These are phyloP conservation scores for Talinum fruticosum DNA, from an alignment of 148 eudicot species.

Conservation along the genomic window DNA sequence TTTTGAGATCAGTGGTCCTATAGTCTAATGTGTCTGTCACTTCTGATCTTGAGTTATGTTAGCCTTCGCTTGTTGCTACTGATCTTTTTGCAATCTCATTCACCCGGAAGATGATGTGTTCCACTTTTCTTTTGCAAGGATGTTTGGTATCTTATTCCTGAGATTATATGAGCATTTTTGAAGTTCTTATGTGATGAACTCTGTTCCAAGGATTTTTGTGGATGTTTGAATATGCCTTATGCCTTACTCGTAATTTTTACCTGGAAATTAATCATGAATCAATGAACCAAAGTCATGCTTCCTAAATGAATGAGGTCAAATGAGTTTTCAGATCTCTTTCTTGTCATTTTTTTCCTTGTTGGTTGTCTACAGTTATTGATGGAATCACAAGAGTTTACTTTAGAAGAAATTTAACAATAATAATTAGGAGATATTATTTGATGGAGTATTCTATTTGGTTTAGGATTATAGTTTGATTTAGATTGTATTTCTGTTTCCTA, in stretches of 20 bases:
- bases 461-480: too few relatives aligned
- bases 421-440: too few relatives aligned
- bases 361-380: too few relatives aligned
- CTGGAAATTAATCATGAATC: background rate
- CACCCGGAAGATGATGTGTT: background rate
- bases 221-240: background rate
- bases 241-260: background rate
- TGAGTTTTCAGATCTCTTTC: too few relatives aligned
- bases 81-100: background rate
- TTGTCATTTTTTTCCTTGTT: too few relatives aligned
- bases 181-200: background rate
- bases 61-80: background rate
- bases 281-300: background rate
- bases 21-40: background rate
- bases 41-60: background rate
- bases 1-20: background rate
- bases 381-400: too few relatives aligned
- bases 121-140: background rate
- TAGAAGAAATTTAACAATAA: too few relatives aligned
- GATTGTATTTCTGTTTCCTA: too few relatives aligned
- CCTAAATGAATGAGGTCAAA: background rate
- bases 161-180: background rate
- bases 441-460: too few relatives aligned
- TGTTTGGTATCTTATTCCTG: background rate
- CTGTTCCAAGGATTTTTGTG: background rate